phyloP scores from a whole-genome alignment of 2,329 filamentous ascomycete species.

The Colletotrichum eremochloae region DNA sequence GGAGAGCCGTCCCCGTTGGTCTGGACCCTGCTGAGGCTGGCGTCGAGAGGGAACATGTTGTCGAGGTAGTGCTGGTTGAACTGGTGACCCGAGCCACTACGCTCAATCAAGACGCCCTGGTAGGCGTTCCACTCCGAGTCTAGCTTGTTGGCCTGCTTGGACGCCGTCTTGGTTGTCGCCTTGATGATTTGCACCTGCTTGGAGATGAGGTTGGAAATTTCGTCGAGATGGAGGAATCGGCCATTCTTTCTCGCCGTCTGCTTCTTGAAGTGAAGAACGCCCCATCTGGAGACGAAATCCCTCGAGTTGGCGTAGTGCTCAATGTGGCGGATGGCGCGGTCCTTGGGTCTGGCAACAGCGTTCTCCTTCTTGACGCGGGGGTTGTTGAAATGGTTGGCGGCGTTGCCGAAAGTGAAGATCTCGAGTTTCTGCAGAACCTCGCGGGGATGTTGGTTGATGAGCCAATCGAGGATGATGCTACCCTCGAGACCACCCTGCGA shows the following conservation, averaged over 20 bases:
- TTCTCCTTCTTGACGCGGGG: conserved; percentile 58
- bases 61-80: conserved; percentile 73
- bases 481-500: conserved; percentile 84
- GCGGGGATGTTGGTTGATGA: conserved; percentile 78
- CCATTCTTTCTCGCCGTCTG: neutral
- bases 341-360: conserved; percentile 48
- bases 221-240: conserved; percentile 2
- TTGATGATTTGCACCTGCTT: neutral
- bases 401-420: conserved; percentile 83
- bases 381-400: conserved; percentile 87
- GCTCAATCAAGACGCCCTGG: conserved; percentile 71
- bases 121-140: conserved; percentile 45
- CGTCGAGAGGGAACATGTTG: conserved; percentile 66
- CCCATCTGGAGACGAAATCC: conserved; percentile 83
- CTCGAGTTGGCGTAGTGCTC: conserved; percentile 84
- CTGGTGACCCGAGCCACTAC: conserved; percentile 68
- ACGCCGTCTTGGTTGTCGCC: neutral
- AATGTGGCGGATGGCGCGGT: conserved; percentile 74
- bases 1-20: conserved; percentile 20
- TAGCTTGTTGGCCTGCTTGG: conserved; percentile 11
- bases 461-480: conserved; percentile 80
- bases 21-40: conserved; percentile 4
- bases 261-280: conserved; percentile 74
- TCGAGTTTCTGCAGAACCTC: conserved; percentile 77
- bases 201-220: conserved; percentile 10